phyloP scores from a whole-genome alignment of 1,284 basidiomycete genomes.

The Pseudozyma thailandica region DNA sequence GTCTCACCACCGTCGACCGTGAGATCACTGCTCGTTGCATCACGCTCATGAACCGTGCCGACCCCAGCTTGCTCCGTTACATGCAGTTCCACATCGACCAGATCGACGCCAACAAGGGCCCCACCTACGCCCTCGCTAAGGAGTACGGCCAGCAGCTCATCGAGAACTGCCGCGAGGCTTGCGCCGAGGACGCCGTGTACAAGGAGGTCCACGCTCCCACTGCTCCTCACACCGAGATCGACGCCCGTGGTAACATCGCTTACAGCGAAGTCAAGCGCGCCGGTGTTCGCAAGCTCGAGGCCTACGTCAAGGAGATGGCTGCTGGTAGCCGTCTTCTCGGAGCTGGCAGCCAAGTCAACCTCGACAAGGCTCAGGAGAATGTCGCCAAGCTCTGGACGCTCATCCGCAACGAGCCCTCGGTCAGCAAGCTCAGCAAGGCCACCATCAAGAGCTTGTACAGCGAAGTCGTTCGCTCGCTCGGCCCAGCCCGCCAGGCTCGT shows the following conservation, averaged over 20 bases:
- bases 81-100: conserved; percentile 95
- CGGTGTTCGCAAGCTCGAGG: conserved; percentile 95
- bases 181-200: conserved; percentile 85
- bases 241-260: conserved; percentile 89
- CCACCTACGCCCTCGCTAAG: conserved; percentile 92
- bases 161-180: conserved; percentile 87
- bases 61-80: conserved; percentile 74
- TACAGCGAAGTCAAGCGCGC: conserved; percentile 94
- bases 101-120: conserved; percentile 79
- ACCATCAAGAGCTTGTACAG: conserved; percentile 96
- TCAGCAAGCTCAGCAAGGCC: conserved; percentile 95
- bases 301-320: conserved; percentile 98
- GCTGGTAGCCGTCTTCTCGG: conserved; percentile 78
- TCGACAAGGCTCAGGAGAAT: conserved; percentile 95
- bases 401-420: conserved; percentile 94
- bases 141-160: conserved; percentile 96
- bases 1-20: conserved; percentile 86
- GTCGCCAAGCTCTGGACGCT: conserved; percentile 96
- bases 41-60: conserved; percentile 95
- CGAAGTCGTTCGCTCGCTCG: conserved; percentile 82
- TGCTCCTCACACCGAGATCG: conserved; percentile 93
- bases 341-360: conserved; percentile 59
- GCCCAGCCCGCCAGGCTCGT: conserved; percentile 72
- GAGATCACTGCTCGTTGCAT: conserved; percentile 78
- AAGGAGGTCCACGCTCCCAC: conserved; percentile 80